Evolutionary conservation across 129 eudicot genomes (phyloP).

Genomic region (Solidago caesia): DNA sequence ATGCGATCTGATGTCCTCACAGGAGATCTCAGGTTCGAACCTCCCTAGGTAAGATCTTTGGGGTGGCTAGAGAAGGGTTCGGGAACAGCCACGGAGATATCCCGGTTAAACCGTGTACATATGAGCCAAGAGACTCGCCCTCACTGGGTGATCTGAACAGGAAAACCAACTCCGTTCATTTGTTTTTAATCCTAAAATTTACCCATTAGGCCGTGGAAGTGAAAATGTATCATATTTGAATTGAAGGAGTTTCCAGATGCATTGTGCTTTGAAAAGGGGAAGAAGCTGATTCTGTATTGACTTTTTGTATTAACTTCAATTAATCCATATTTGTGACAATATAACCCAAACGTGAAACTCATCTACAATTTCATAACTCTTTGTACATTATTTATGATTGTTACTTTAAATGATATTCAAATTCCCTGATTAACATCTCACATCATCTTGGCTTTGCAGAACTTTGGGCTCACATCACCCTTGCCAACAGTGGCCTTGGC

Average conservation of each 20-base stretch:
- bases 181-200: not conserved
- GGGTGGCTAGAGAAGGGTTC: no score
- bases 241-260: not conserved
- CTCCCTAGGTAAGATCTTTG: no score
- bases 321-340: not conserved
- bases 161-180: not conserved
- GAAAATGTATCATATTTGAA: not conserved
- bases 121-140: no score
- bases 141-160: not conserved
- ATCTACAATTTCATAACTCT: conserved; percentile 2
- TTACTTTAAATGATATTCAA: not conserved
- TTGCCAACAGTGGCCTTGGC: conserved; percentile 93
- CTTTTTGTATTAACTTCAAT: not conserved
- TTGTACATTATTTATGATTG: not conserved
- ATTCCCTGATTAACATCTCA: not conserved
- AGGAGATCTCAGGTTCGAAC: no score
- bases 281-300: conserved; percentile 10
- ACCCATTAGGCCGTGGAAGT: not conserved
- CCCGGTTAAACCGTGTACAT: no score
- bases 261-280: not conserved
- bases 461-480: conserved; percentile 81
- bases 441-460: conserved; percentile 48
- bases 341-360: conserved; percentile 18
- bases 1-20: no score
- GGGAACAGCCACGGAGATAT: no score